Base-by-base conservation (phyloP, 192 early-diverging fungal species). In the Backusella liffmaniae region DNA sequence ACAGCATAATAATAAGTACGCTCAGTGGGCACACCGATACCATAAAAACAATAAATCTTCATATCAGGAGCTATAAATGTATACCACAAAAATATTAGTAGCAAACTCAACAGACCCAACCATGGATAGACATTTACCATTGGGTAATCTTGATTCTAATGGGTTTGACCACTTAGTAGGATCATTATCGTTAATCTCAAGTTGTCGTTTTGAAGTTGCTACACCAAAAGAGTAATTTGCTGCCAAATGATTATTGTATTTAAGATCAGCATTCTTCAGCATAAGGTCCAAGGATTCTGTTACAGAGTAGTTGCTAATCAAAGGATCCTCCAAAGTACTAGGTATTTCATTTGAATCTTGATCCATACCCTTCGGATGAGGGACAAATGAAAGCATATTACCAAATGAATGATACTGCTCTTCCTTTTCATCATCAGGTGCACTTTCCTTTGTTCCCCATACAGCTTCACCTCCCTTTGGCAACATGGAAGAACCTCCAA, bases 21-120 rank as follows among this genome's bases (percentile, higher is more conserved):
- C 78, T 97, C 96, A 1, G 95, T 96, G 0, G 83, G 78, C 16
- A 90, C 85, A 7, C 94, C 94, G 7, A 90, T 86, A 0, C 95
- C 96, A 78, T 96, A 96, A 9, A 96, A 78, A 66, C 92, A 95
- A 81, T 91, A 92, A 34, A 97, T 90, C 53, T 89, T 93, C 88
- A 92, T 92, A 42, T 84, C 83, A 23, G 90, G 92, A 9, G 93
- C 94, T 53, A 87, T 73, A 29, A 66, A 46, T 34, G 5, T 26
- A 46, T 30, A 49, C 3, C 39, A 39, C 44, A 35, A 4, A 53
- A 9, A 62, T 29, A 29, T 62, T 9, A 62, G 23, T 62, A 23
- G 29, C 26, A 62, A 16, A 44, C 3, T 5, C 1, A 16, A 15
- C 10, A 41, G 39, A 41, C 0, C 42, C 42, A 18, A 10, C 10